Evolutionary conservation across 495 filamentous ascomycete species (phyloP), one percentile per base, ranked within the genome.

Genomic region (Aspergillus homomorphus): DNA sequence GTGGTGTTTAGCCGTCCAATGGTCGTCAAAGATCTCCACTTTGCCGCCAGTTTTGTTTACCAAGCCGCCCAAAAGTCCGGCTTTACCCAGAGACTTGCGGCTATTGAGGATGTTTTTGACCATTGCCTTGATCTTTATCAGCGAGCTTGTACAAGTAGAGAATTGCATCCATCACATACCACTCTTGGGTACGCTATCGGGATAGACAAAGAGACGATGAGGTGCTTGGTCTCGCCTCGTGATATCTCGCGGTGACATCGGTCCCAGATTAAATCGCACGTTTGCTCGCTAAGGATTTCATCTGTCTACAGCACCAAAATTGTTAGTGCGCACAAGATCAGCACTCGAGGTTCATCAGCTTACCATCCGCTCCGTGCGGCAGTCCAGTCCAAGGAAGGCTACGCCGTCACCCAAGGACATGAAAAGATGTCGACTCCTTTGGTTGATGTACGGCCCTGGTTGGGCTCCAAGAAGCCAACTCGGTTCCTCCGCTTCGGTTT

Each of bases 1-100:
- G 73, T 96, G 91, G 66, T 91, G 87, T 64, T 90, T 95, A 20
- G 94, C 92, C 3, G 94, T 96, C 94, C 94, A 98, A 67, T 98
- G 93, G 70, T 98, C 94, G 72, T 98, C 94, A 24, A 96, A 80
- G 16, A 98, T 89, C 72, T 97, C 95, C 6, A 96, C 89, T 45
- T 90, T 92, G 53, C 90, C 92, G 66, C 96, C 92, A 65, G 95
- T 90, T 55, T 85, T 89, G 71, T 96, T 97, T 18, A 96, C 76
- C 49, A 97, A 81, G 7, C 85, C 82, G 26, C 91, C 89, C 45
- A 98, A 80, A 66, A 95, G 73, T 7, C 92, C 92, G 48, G 86
- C 78, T 58, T 91, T 90, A 28, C 90, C 89, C 6, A 98, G 76
- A 4, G 90, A 90, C 68, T 98, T 98, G 53, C 87, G 82, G 52